Percentiles rank a stretch among this genome's conserved stretches.
phyloP scores from a whole-genome alignment of 2,329 filamentous ascomycete genomes.

The Coniochaeta sp. region DNA sequence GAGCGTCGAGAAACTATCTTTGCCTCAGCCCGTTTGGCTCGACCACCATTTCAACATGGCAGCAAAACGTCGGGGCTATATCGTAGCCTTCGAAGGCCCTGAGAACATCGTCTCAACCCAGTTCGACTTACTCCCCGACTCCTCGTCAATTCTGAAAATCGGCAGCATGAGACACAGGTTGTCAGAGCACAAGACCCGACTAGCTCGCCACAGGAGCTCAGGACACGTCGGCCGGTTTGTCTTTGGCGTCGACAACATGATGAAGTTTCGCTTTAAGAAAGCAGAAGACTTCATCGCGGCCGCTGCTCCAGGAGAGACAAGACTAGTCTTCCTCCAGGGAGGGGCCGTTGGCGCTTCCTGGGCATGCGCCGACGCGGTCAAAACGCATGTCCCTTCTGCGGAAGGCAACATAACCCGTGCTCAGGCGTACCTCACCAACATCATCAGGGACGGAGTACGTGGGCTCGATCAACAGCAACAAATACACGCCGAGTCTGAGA shows the following conservation, averaged over 20 bases:
- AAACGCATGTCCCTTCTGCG: too few species aligned
- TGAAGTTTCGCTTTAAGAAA: conserved; percentile 35
- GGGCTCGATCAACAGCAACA: neutral
- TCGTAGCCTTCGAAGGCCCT: conserved; percentile 1
- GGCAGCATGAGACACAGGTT: neutral
- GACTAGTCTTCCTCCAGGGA: conserved; percentile 53
- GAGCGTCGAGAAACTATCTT: too few species aligned
- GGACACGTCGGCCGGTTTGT: too few species aligned
- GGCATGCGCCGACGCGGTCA: conserved; percentile 23
- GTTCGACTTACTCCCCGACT: neutral
- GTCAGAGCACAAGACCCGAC: too few species aligned
- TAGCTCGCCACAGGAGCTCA: too few species aligned
- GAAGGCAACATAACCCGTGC: too few species aligned
- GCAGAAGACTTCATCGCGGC: conserved; percentile 44
- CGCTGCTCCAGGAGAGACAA: conserved; percentile 31
- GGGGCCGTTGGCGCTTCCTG: conserved; percentile 49
- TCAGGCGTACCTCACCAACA: conserved; percentile 16
- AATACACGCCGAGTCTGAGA: conserved; percentile 19
- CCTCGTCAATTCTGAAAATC: neutral
- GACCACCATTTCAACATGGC: neutral
- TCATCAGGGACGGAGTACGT: conserved; percentile 2
- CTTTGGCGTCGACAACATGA: conserved; percentile 39
- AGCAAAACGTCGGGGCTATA: neutral
- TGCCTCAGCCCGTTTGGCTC: too few species aligned
- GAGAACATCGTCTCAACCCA: neutral